Evolutionary conservation across 306 rosid species (phyloP).

Genomic region (Cajanus cajan): DNA sequence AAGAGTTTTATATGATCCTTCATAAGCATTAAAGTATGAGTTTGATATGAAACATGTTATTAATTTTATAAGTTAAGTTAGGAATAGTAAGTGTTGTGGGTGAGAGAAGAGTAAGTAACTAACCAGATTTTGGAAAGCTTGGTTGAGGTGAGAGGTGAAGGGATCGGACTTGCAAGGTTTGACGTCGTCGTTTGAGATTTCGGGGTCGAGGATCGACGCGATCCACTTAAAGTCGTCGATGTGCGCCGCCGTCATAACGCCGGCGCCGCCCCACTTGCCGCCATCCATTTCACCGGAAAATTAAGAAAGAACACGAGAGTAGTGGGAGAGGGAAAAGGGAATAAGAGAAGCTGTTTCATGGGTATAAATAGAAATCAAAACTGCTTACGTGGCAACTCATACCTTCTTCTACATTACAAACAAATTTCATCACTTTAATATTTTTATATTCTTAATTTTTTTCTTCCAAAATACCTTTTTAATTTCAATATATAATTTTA

Average conservation of each 20-base stretch:
- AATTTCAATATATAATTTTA: no score
- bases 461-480: no score
- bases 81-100: conserved; percentile 17
- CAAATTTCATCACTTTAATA: no score
- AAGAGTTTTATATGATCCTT: no score
- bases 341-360: conserved; percentile 21
- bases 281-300: conserved; percentile 46
- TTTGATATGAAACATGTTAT: no score
- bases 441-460: no score
- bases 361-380: conserved; percentile 35
- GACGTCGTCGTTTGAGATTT: background rate
- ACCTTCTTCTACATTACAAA: no score
- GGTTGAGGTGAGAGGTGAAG: conserved; percentile 25
- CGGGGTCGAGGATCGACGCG: conserved; percentile 37
- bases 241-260: background rate
- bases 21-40: no score
- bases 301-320: background rate
- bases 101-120: conserved; percentile 40
- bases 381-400: background rate
- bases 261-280: conserved; percentile 3
- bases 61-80: no score
- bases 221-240: conserved; percentile 43
- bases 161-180: conserved; percentile 40
- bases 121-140: conserved; percentile 51
- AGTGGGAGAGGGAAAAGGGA: conserved; percentile 33